These are phyloP conservation scores for Coniochaeta prunicola DNA, from an alignment of 2,329 filamentous ascomycete genomes.

Conservation along the genomic window DNA sequence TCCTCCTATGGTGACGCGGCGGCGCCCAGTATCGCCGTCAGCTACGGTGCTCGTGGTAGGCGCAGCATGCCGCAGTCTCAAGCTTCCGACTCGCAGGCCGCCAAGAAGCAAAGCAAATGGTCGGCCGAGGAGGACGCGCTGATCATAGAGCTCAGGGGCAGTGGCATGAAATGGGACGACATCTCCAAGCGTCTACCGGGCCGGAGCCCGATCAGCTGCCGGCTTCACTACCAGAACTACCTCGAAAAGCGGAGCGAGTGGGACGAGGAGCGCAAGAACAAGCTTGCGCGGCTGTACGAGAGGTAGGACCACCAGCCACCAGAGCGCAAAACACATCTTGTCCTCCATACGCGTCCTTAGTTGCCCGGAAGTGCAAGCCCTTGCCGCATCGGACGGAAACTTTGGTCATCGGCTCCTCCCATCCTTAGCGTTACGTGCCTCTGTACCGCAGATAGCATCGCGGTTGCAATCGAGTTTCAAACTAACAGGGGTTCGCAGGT, in stretches of 20 bases:
- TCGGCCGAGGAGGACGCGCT: conserved; percentile 86
- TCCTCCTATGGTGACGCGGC: conserved; percentile 8
- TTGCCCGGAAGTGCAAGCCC: background rate
- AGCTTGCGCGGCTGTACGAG: conserved; percentile 88
- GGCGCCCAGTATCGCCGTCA: conserved; percentile 1
- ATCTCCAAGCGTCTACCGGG: conserved; percentile 88
- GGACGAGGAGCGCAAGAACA: conserved; percentile 97
- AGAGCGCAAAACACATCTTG: background rate
- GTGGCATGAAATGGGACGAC: conserved; percentile 98
- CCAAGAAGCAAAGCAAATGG: conserved; percentile 97
- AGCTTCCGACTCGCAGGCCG: conserved; percentile 52
- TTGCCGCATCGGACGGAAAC: background rate
- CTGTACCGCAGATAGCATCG: background rate
- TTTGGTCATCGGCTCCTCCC: background rate
- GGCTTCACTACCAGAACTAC: conserved; percentile 95
- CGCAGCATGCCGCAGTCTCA: conserved; percentile 46
- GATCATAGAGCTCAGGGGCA: conserved; percentile 84
- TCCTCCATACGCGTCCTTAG: background rate
- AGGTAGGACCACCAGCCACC: conserved; percentile 51
- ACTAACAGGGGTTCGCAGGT: conserved; percentile 46
- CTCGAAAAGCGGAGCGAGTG: conserved; percentile 87
- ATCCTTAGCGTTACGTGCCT: background rate
- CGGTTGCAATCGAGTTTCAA: background rate
- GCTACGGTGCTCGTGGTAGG: conserved; percentile 22
- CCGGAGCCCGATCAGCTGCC: conserved; percentile 87